A percentile compares a stretch with the other conserved stretches of the same genome.
Conservation (phyloP, 176 grass and related monocot genomes). For the Avena sativa region DNA sequence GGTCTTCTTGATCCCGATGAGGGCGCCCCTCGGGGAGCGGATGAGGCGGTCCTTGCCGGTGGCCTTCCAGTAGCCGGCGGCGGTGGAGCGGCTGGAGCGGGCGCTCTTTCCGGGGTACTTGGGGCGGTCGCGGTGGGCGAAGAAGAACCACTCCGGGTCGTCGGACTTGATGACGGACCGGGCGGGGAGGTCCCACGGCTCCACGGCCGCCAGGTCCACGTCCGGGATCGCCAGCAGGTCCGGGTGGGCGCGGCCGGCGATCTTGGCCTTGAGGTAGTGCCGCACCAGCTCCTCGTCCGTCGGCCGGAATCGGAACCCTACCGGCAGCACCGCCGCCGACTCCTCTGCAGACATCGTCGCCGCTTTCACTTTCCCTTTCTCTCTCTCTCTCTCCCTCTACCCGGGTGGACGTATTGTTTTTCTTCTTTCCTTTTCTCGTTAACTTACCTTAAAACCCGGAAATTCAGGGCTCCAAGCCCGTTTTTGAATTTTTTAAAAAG, state of each 20-base stretch:
- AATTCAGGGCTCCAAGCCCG: no score
- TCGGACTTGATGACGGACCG: constrained; percentile 61
- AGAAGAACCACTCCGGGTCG: constrained; percentile 81
- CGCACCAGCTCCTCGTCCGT: constrained; percentile 70
- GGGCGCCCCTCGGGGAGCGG: constrained; percentile 39
- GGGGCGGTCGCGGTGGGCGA: constrained; percentile 55
- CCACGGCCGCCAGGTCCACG: constrained; percentile 61
- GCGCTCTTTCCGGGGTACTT: constrained; percentile 57
- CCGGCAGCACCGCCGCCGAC: constrained; percentile 40
- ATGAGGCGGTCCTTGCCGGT: constrained; percentile 91
- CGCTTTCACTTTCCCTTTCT: neutral
- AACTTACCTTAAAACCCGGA: no score
- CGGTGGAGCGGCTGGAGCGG: constrained; percentile 79
- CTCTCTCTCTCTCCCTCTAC: no score
- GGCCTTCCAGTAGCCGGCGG: constrained; percentile 97
- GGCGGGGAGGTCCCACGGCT: constrained; percentile 73
- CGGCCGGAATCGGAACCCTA: constrained; percentile 72
- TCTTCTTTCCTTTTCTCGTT: no score
- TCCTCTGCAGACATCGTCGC: neutral
- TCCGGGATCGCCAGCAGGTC: constrained; percentile 61
- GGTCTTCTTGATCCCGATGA: constrained; percentile 77
- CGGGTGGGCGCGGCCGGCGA: constrained; percentile 41
- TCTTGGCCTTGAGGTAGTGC: constrained; percentile 79
- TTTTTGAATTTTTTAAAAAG: no score
- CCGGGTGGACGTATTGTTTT: no score